These are phyloP conservation scores for Dryas drummondii DNA, from an alignment of 306 rosid genomes.

Conservation along the genomic window DNA sequence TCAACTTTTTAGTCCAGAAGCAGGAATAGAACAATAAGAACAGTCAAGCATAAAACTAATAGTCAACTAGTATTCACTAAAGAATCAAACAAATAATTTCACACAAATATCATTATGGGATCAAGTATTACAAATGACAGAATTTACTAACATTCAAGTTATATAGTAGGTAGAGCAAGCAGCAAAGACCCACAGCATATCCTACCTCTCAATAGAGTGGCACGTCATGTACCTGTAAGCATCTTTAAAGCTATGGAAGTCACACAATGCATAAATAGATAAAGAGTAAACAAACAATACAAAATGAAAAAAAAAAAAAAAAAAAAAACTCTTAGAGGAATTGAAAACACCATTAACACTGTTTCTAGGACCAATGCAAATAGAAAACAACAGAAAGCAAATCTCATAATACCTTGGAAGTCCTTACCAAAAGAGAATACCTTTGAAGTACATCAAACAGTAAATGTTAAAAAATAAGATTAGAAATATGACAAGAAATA, in stretches of 20 bases:
- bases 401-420: conserved; percentile 33
- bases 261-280: conserved; percentile 39
- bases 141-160: conserved; percentile 71
- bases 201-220: conserved; percentile 87
- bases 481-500: conserved; percentile 21
- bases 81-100: conserved; percentile 21
- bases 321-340: conserved; percentile 24
- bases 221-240: conserved; percentile 86
- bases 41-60: conserved; percentile 10
- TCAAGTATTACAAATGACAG: conserved; percentile 48
- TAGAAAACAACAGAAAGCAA: conserved; percentile 26
- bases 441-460: conserved; percentile 28
- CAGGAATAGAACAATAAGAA: neutral
- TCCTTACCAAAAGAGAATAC: conserved; percentile 31
- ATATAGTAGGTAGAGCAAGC: conserved; percentile 67
- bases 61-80: neutral
- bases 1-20: neutral
- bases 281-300: conserved; percentile 21
- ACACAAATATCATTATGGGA: conserved; percentile 23
- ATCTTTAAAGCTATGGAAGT: conserved; percentile 69
- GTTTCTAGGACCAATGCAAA: conserved; percentile 20
- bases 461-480: conserved; percentile 20
- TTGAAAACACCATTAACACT: conserved; percentile 19
- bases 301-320: conserved; percentile 9
- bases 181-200: conserved; percentile 80